Percentiles rank a stretch among this genome's conserved stretches.
phyloP scores from a whole-genome alignment of 2,329 filamentous ascomycete genomes.

The Xenoacremonium recifei region DNA sequence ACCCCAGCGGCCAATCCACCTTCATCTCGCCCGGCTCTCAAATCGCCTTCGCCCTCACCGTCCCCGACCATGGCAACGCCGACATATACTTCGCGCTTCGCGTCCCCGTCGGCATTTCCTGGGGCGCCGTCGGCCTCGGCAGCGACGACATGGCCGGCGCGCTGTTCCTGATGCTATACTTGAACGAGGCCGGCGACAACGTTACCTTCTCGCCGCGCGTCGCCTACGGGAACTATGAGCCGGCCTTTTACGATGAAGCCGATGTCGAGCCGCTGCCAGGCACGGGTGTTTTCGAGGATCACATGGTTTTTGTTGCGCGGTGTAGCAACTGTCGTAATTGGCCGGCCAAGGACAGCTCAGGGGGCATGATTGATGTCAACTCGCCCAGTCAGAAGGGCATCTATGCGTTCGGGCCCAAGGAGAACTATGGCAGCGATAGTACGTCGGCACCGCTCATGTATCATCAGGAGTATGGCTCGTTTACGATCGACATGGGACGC shows the following conservation, averaged over 20 bases:
- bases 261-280: slow-evolving; percentile 43
- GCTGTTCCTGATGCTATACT: slow-evolving; percentile 56
- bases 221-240: slow-evolving; percentile 51
- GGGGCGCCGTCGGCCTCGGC: slow-evolving; percentile 56
- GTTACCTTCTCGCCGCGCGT: slow-evolving; percentile 57
- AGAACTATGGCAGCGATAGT: slow-evolving; percentile 41
- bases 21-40: slow-evolving; percentile 44
- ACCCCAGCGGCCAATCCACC: slow-evolving; percentile 35
- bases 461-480: slow-evolving; percentile 53
- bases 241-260: slow-evolving; percentile 44
- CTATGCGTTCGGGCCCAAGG: slow-evolving; percentile 54
- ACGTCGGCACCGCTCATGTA: slow-evolving; percentile 45
- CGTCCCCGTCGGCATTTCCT: slow-evolving; percentile 44
- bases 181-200: slow-evolving; percentile 42
- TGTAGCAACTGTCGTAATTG: slow-evolving; percentile 55
- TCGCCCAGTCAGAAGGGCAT: slow-evolving; percentile 49
- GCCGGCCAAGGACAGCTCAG: slow-evolving; percentile 30
- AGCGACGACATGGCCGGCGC: slow-evolving; percentile 49
- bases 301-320: slow-evolving; percentile 48
- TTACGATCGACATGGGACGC: slow-evolving; percentile 53
- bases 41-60: slow-evolving; percentile 50
- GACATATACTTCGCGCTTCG: slow-evolving; percentile 56
- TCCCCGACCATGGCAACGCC: slow-evolving; percentile 43
- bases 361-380: slow-evolving; percentile 49
- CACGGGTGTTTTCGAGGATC: slow-evolving; percentile 46